A percentile compares a stretch with the other conserved stretches of the same genome.
phyloP scores from a whole-genome alignment of 306 rosid species.

The Oxytropis ochrocephala region DNA sequence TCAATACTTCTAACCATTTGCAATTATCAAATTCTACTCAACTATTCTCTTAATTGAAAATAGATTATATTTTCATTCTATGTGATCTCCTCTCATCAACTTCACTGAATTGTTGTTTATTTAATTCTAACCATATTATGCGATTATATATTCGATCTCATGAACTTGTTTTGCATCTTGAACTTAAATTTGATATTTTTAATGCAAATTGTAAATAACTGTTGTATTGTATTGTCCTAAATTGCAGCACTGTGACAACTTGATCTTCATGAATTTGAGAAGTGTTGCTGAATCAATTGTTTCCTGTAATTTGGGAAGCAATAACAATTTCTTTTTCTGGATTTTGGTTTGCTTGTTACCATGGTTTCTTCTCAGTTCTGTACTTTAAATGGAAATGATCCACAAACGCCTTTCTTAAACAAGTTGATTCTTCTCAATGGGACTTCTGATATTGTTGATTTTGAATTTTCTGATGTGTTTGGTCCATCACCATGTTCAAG shows the following conservation, averaged over 20 bases:
- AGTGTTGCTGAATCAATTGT: constrained; percentile 47
- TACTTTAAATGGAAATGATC: constrained; percentile 30
- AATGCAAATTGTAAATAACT: constrained; percentile 3
- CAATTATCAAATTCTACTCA: background rate
- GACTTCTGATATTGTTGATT: constrained; percentile 37
- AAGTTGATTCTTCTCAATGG: constrained; percentile 36
- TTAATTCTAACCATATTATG: background rate
- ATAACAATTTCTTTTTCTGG: constrained; percentile 51
- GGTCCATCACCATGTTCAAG: constrained; percentile 44
- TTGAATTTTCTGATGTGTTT: constrained; percentile 63
- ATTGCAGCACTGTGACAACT: constrained; percentile 39
- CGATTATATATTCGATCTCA: background rate
- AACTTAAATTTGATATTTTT: background rate
- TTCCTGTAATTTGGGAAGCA: constrained; percentile 85
- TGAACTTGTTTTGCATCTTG: background rate
- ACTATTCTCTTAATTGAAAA: background rate
- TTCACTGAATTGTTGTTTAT: background rate
- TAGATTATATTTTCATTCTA: background rate
- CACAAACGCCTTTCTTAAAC: constrained; percentile 36
- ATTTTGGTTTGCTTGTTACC: constrained; percentile 59
- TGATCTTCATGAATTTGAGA: constrained; percentile 71
- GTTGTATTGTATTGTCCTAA: constrained; percentile 3
- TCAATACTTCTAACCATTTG: background rate
- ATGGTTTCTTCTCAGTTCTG: constrained; percentile 63
- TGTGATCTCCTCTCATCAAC: background rate